Percentiles rank a stretch among this genome's conserved stretches.
Conservation (phyloP, 1,139 yeast genomes). For the Arxiozyma telluris region DNA sequence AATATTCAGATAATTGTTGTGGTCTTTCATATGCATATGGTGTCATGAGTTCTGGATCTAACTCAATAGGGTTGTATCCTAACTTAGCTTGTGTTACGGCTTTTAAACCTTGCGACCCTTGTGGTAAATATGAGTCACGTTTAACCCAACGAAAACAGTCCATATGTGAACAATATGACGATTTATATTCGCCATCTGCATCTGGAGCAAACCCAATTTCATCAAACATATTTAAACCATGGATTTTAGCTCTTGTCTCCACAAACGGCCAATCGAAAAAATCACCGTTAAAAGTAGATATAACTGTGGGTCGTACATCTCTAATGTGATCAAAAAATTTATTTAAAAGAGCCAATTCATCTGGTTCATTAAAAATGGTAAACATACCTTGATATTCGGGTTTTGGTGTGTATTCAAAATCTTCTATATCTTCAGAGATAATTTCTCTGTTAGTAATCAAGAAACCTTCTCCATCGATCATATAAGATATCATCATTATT, state of each 20-base stretch:
- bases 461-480: conserved; percentile 97
- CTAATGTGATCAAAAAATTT: conserved; percentile 85
- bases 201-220: conserved; percentile 94
- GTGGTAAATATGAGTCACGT: conserved; percentile 94
- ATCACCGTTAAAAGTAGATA: conserved; percentile 97
- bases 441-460: conserved; percentile 90
- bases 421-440: conserved; percentile 88
- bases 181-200: conserved; percentile 84
- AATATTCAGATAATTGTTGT: conserved; percentile 85
- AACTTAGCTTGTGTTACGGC: conserved; percentile 95
- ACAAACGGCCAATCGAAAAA: conserved; percentile 99
- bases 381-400: conserved; percentile 92
- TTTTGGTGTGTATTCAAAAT: conserved; percentile 94
- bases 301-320: conserved; percentile 85
- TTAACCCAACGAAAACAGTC: conserved; percentile 99
- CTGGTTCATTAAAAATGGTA: conserved; percentile 80
- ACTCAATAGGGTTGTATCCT: conserved; percentile 92
- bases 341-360: conserved; percentile 65
- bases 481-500: conserved; percentile 97
- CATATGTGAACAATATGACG: conserved; percentile 91
- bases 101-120: conserved; percentile 96
- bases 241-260: conserved; percentile 73
- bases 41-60: conserved; percentile 97
- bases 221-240: conserved; percentile 80
- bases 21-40: conserved; percentile 95